Evolutionary conservation across 441 rosid genomes (phyloP), one percentile per base, ranked within the genome.

Genomic region (Arabidopsis hybrid): DNA sequence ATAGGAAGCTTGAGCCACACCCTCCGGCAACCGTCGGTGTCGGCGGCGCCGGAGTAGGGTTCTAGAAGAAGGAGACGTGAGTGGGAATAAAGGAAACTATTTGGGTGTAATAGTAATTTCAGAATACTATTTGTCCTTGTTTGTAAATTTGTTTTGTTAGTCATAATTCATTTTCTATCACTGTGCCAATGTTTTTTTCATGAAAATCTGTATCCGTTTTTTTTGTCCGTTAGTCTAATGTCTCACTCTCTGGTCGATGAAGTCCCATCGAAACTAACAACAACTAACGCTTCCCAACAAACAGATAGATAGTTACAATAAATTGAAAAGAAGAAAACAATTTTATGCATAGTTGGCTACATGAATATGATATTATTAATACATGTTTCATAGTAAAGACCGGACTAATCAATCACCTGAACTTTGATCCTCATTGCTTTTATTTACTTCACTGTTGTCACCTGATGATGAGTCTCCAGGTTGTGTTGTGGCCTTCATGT

Each of bases 1-100:
- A 90, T 36, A 79, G 95, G 84, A 92, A 94, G 85, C 85, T 90
- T 0, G 93, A 94, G 85, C 92, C 95, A 40, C 93, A 88, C 13
- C 73, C 87, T 14, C 85, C 89, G 67, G 85, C 88, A 38, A 71
- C 83, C 0, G 73, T 90, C 9, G 90, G 91, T 45, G 84, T 88
- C 71, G 88, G 95, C 75, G 89, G 83, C 53, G 88, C 94, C 73
- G 91, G 93, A 55, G 87, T 89, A 65, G 94, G 95, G 52, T 86
- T 82, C 83, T 89, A 78, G 71, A 53, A 55, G 36, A 73, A 73
- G 4, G 29, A 55, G 60, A 45, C 40, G 11, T 36, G 60, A 45
- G 59, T 16, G 53, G 21, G 49, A 67, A 61, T 60, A 78, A 72
- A 52, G 4, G 71, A 75, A 67, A 45, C 17, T n/a, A 4, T 63